Percentiles rank a stretch among this genome's conserved stretches.
phyloP scores from a whole-genome alignment of 371 early-diverging fungal genomes.

The Coemansia sp. region DNA sequence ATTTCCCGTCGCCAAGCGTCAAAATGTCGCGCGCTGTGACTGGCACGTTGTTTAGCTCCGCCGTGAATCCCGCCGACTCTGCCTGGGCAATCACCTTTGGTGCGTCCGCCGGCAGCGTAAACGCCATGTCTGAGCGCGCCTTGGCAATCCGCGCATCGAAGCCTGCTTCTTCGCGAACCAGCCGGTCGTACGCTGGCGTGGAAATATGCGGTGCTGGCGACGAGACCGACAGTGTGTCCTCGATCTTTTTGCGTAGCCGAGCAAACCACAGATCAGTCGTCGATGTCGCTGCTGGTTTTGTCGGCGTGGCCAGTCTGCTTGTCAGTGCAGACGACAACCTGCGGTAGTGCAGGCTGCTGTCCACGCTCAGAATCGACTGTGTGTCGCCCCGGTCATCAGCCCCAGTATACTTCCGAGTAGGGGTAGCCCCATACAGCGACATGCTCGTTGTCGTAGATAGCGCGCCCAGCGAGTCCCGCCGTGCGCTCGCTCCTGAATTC shows the following conservation, averaged over 20 bases:
- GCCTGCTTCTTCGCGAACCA: conserved; percentile 12
- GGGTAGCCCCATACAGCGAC: background rate
- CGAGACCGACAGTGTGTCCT: conserved; percentile 24
- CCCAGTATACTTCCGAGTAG: background rate
- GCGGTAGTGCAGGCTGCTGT: conserved; percentile 19
- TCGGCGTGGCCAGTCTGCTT: background rate
- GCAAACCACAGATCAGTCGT: conserved; percentile 28
- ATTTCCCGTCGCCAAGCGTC: conserved; percentile 71
- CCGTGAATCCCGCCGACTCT: conserved; percentile 13
- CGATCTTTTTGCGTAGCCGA: conserved; percentile 36
- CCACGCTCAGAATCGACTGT: conserved; percentile 31
- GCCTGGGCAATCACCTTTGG: conserved; percentile 10
- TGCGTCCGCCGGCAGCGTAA: conserved; percentile 30
- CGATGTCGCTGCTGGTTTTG: background rate
- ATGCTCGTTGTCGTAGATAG: background rate
- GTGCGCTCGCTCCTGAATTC: background rate
- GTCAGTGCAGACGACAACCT: too few species aligned
- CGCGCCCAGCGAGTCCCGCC: background rate
- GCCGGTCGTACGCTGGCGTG: conserved; percentile 39
- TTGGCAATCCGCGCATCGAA: conserved; percentile 25
- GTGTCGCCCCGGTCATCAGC: conserved; percentile 8
- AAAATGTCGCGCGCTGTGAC: conserved; percentile 63
- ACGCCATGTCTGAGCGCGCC: conserved; percentile 16
- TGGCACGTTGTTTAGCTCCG: conserved; percentile 63
- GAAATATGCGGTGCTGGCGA: background rate